Evolutionary conservation across 2,329 filamentous ascomycete species (phyloP).

Genomic region (Coniochaeta hoffmannii): DNA sequence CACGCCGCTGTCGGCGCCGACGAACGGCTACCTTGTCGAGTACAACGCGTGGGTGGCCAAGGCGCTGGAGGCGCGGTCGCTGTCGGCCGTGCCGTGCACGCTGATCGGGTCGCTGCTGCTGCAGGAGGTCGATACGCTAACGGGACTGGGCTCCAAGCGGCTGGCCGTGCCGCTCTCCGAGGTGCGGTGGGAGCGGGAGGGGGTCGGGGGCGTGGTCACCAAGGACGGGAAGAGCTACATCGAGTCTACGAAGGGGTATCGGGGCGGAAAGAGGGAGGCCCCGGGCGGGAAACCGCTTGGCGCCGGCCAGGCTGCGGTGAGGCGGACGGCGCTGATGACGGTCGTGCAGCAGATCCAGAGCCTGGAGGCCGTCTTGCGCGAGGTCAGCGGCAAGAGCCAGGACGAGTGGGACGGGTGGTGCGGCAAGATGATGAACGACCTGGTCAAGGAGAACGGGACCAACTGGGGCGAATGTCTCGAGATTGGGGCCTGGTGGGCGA

Average conservation of each 20-base stretch:
- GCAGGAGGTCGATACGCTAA: slow-evolving; percentile 69
- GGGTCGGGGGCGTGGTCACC: slow-evolving; percentile 54
- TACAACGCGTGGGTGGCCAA: slow-evolving; percentile 78
- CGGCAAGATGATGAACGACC: slow-evolving; percentile 75
- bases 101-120: slow-evolving; percentile 67
- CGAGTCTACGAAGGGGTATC: slow-evolving; percentile 29
- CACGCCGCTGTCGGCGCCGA: slow-evolving; percentile 71
- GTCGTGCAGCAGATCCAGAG: slow-evolving; percentile 79
- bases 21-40: slow-evolving; percentile 75
- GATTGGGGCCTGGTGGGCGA: slow-evolving; percentile 82
- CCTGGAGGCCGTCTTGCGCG: slow-evolving; percentile 73
- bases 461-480: slow-evolving; percentile 80
- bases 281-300: slow-evolving; percentile 47
- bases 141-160: slow-evolving; percentile 63
- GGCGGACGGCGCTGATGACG: slow-evolving; percentile 73
- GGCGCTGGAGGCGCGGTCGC: slow-evolving; percentile 62
- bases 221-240: slow-evolving; percentile 54
- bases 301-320: slow-evolving; percentile 62
- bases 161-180: slow-evolving; percentile 83
- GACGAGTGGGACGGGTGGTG: slow-evolving; percentile 93
- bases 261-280: slow-evolving; percentile 17
- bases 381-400: slow-evolving; percentile 76
- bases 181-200: slow-evolving; percentile 79
- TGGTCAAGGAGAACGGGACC: slow-evolving; percentile 72
- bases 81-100: slow-evolving; percentile 72